A percentile compares a stretch with the other conserved stretches of the same genome.
Conservation (phyloP, 1,284 basidiomycete genomes). For the Spongiforma sp. region DNA sequence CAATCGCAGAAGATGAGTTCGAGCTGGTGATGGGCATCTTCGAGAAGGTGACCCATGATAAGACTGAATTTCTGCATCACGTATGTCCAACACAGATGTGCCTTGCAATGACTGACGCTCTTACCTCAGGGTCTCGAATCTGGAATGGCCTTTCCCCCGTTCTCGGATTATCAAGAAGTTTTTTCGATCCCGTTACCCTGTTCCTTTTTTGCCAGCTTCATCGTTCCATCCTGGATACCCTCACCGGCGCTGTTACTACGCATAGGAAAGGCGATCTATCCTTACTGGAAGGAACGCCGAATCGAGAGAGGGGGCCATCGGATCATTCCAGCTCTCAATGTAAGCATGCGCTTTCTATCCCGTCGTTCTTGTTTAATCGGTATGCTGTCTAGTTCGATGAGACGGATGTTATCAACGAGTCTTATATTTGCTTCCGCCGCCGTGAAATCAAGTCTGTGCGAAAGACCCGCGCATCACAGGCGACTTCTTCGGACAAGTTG, state of each 20-base stretch:
- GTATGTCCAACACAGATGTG: constrained; percentile 44
- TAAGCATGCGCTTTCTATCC: constrained; percentile 41
- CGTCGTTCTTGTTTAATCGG: constrained; percentile 6
- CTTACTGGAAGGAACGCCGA: constrained; percentile 83
- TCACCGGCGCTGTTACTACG: constrained; percentile 58
- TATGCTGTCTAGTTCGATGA: constrained; percentile 86
- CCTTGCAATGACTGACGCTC: neutral
- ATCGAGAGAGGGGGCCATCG: constrained; percentile 75
- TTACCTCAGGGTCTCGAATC: constrained; percentile 58
- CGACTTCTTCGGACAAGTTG: constrained; percentile 88
- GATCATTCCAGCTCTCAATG: constrained; percentile 83
- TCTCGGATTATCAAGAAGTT: constrained; percentile 79
- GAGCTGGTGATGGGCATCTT: constrained; percentile 96
- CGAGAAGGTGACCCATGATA: constrained; percentile 92
- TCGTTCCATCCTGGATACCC: constrained; percentile 67
- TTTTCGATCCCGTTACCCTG: constrained; percentile 64
- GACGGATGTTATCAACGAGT: constrained; percentile 88
- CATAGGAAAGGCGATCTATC: constrained; percentile 74
- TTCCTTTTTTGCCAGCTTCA: constrained; percentile 66
- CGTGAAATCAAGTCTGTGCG: constrained; percentile 94
- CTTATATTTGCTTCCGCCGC: constrained; percentile 97
- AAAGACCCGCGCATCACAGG: constrained; percentile 93
- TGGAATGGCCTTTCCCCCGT: constrained; percentile 75
- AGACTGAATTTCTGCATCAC: constrained; percentile 90
- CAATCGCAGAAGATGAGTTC: constrained; percentile 89